Conservation (phyloP, 495 filamentous ascomycete genomes). For the Podospora didyma region DNA sequence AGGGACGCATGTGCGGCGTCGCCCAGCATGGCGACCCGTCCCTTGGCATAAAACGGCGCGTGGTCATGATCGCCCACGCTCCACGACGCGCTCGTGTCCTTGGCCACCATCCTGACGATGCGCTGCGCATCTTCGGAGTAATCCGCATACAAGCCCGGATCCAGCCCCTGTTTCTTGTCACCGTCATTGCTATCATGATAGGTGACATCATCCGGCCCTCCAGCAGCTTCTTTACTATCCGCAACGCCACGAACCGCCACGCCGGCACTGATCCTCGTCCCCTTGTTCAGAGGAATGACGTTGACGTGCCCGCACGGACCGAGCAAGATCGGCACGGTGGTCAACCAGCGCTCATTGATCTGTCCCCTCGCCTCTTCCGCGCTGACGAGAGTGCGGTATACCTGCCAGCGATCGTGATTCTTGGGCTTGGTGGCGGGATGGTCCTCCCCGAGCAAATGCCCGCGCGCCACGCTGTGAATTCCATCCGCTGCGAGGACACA, state of each 20-base stretch:
- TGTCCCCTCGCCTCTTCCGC: slow-evolving; percentile 23
- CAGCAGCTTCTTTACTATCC: background rate
- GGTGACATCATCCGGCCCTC: background rate
- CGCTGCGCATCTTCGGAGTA: slow-evolving; percentile 30
- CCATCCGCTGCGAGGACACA: slow-evolving; percentile 45
- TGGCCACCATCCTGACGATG: slow-evolving; percentile 31
- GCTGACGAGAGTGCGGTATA: slow-evolving; percentile 40
- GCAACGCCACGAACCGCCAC: slow-evolving; percentile 32
- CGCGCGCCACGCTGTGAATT: slow-evolving; percentile 39
- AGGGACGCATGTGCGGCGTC: slow-evolving; percentile 59
- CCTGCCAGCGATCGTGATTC: slow-evolving; percentile 40
- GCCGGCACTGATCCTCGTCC: slow-evolving; percentile 35
- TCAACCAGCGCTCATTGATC: slow-evolving; percentile 27
- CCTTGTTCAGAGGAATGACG: slow-evolving; percentile 36
- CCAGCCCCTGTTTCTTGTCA: slow-evolving; percentile 6
- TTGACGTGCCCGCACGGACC: slow-evolving; percentile 35
- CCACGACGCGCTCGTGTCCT: slow-evolving; percentile 31
- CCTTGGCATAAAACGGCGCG: slow-evolving; percentile 44
- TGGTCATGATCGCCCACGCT: slow-evolving; percentile 46
- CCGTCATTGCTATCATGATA: background rate
- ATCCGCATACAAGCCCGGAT: slow-evolving; percentile 25
- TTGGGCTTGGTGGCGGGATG: slow-evolving; percentile 36
- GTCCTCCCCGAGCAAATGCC: slow-evolving; percentile 33
- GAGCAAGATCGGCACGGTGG: slow-evolving; percentile 30
- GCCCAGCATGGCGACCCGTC: slow-evolving; percentile 49